Base-by-base conservation (phyloP, 768 basidiomycete species). In the Xerocomellus chrysenteron region DNA sequence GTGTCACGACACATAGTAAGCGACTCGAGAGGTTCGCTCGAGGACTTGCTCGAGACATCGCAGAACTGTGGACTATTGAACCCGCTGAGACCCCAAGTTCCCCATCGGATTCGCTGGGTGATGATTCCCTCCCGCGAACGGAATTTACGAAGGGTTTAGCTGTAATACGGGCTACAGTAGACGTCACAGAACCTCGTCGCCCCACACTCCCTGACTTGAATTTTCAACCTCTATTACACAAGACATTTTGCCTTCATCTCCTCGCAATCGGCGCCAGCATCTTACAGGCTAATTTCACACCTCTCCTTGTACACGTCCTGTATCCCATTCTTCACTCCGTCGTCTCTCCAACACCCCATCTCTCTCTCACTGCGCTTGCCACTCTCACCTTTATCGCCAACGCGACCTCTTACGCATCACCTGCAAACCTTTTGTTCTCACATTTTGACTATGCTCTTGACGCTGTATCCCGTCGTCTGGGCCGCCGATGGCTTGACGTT, bases 391-490 rank as follows among this genome's bases (percentile, higher is more conserved):
- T 80, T 56, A 81, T 96, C 35, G 80, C 94, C 8, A 74, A 78
- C n/a, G 78, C 83, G 51, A 85, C 88, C 3, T 92, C 89, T 5
- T 95, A 94, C 64, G 93, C 94, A n/a, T 90, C 92, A 4, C 81
- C 92, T 0, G 84, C 87, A 43, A 95, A 95, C 65, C 78, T 98
- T 28, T 78, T 99, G 6, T 80, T 98, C 39, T 88, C 95, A 21
- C 97, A 99, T 71, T 96, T 96, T 62, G 96, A 99, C 73, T 98
- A 99, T 67, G 89, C 93, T 10, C 83, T 99, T 53, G 94, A 98
- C 63, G 84, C 90, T 2, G 87, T 96, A 16, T 91, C 93, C 3
- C 87, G 92, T 21, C 83, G 90, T 28, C 80, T 99, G 26, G 86
- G 87, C 12, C 82, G 84, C 17, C 80, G 88, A 57, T 87, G 90